A percentile compares a stretch with the other conserved stretches of the same genome.
phyloP scores from a whole-genome alignment of 1,139 yeast species.

The Yamadazyma friedrichii region DNA sequence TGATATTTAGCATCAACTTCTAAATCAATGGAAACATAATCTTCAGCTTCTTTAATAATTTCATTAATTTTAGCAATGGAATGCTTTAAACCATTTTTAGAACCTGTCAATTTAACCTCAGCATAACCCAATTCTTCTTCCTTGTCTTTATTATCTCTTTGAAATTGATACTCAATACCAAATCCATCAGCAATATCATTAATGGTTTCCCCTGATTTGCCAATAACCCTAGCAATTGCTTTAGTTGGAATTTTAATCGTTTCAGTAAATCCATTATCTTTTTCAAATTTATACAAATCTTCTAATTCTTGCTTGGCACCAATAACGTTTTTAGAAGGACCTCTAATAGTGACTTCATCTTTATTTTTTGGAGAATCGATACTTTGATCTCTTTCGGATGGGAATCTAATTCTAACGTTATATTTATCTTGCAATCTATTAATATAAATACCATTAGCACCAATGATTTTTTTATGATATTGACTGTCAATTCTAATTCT shows the following conservation, averaged over 20 bases:
- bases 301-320: slow-evolving; percentile 84
- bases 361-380: slow-evolving; percentile 39
- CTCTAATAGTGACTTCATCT: slow-evolving; percentile 78
- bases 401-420: slow-evolving; percentile 78
- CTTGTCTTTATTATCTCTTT: slow-evolving; percentile 43
- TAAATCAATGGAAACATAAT: slow-evolving; percentile 58
- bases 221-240: slow-evolving; percentile 82
- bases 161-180: slow-evolving; percentile 72
- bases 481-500: slow-evolving; percentile 71
- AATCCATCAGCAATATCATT: slow-evolving; percentile 79
- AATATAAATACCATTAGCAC: slow-evolving; percentile 78
- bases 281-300: slow-evolving; percentile 83
- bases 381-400: slow-evolving; percentile 36
- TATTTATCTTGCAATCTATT: slow-evolving; percentile 88
- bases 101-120: slow-evolving; percentile 74
- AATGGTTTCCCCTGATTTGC: slow-evolving; percentile 82
- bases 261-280: slow-evolving; percentile 76
- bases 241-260: slow-evolving; percentile 64
- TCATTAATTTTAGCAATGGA: slow-evolving; percentile 65
- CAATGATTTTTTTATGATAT: slow-evolving; percentile 81
- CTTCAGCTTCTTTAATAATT: slow-evolving; percentile 67
- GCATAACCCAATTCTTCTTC: slow-evolving; percentile 41
- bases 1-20: slow-evolving; percentile 79
- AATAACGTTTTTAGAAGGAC: slow-evolving; percentile 87
- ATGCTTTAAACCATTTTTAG: slow-evolving; percentile 73